These are phyloP conservation scores for Malassezia furfur DNA, from an alignment of 1,284 basidiomycete species.

Conservation along the genomic window DNA sequence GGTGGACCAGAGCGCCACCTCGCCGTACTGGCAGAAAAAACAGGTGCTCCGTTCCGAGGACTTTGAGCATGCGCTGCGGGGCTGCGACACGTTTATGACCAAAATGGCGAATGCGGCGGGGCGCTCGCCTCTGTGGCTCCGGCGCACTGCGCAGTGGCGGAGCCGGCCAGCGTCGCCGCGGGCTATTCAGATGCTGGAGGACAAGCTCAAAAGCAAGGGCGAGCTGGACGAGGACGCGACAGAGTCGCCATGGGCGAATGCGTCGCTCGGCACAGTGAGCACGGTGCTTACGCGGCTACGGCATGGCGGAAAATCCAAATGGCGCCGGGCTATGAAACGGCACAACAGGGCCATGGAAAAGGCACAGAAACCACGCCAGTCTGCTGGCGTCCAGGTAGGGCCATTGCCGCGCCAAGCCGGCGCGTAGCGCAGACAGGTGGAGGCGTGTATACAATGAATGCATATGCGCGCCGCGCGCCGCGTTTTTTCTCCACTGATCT, in stretches of 20 bases:
- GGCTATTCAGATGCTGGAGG: background rate
- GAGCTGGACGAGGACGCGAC: background rate
- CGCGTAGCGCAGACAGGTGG: too few species aligned
- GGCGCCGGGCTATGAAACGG: background rate
- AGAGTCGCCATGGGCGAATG: background rate
- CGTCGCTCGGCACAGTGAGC: constrained; percentile 8
- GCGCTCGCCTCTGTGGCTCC: constrained; percentile 8
- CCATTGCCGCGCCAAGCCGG: background rate
- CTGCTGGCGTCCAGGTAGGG: background rate
- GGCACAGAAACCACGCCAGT: background rate
- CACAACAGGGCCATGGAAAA: constrained; percentile 5
- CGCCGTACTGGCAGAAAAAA: constrained; percentile 8
- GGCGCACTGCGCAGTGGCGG: constrained; percentile 13
- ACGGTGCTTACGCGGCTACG: constrained; percentile 7
- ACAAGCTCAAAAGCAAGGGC: background rate
- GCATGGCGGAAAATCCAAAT: constrained; percentile 4
- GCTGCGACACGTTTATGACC: constrained; percentile 9
- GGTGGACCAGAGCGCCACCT: background rate
- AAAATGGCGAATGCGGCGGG: background rate
- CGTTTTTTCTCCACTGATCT: background rate
- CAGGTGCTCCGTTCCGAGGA: constrained; percentile 6
- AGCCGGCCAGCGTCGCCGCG: background rate
- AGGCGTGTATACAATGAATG: background rate
- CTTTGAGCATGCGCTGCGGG: constrained; percentile 11
- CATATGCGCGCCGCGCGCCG: background rate